These are phyloP conservation scores for Colletotrichum neosansevieriae DNA, from an alignment of 2,329 filamentous ascomycete species.

Conservation along the genomic window DNA sequence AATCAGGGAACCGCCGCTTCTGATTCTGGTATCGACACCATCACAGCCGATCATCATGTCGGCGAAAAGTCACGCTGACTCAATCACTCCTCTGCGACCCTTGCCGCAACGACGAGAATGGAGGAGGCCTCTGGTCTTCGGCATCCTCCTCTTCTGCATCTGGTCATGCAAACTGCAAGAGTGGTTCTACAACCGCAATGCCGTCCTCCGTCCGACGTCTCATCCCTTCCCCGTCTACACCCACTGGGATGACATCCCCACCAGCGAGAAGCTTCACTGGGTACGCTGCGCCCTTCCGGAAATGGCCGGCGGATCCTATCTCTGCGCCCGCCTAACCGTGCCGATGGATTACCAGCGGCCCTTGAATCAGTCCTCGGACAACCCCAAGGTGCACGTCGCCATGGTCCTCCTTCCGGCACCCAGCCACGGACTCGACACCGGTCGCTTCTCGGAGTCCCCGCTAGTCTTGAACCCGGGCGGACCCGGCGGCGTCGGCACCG, in stretches of 20 bases:
- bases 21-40: constrained; percentile 15
- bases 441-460: constrained; percentile 52
- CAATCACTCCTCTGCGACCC: constrained; percentile 11
- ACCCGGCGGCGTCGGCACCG: constrained; percentile 57
- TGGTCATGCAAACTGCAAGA: constrained; percentile 28
- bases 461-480: constrained; percentile 61
- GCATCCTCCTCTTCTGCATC: constrained; percentile 19
- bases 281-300: constrained; percentile 54
- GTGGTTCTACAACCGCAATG: constrained; percentile 16
- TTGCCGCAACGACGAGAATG: constrained; percentile 11
- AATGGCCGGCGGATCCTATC: constrained; percentile 43
- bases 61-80: constrained; percentile 37
- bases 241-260: constrained; percentile 52
- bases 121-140: constrained; percentile 27
- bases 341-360: constrained; percentile 61
- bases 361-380: constrained; percentile 48
- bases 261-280: constrained; percentile 59
- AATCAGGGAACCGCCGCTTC: too few relatives aligned
- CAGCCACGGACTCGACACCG: constrained; percentile 46
- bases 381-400: constrained; percentile 54
- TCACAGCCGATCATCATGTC: constrained; percentile 14
- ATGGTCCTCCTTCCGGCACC: constrained; percentile 50
- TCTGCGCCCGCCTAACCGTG: constrained; percentile 59
- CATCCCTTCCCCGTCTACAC: constrained; percentile 23
- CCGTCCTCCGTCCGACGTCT: not conserved